Evolutionary conservation across 805 yeast species (phyloP).

Genomic region (Yarrowia sp.): DNA sequence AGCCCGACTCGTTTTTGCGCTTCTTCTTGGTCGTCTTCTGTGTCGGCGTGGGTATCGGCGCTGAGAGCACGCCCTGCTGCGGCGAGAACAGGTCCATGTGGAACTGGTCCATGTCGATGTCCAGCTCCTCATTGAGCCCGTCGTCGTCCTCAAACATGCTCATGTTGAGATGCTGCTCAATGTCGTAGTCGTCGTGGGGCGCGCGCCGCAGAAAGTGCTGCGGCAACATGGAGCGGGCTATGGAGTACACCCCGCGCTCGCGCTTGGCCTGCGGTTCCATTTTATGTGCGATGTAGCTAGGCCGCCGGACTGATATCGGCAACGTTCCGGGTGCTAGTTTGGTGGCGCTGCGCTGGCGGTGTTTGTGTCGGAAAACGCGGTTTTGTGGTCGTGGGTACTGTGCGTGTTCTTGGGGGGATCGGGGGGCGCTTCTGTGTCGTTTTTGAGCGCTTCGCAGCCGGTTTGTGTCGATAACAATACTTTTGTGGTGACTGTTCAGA

Average conservation of each 20-base stretch:
- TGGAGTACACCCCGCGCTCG: conserved; percentile 21
- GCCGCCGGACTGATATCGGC: neutral
- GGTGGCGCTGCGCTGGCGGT: neutral
- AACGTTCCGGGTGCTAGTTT: neutral
- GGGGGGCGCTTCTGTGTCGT: neutral
- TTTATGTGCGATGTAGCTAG: neutral
- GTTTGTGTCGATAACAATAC: too few relatives aligned
- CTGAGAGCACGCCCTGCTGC: neutral
- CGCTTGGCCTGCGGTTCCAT: conserved; percentile 7
- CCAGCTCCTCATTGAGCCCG: conserved; percentile 15
- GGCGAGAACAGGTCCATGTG: conserved; percentile 14
- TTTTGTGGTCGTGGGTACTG: neutral
- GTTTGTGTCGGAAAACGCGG: too few relatives aligned
- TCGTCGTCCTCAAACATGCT: conserved; percentile 30
- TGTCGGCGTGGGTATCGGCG: neutral
- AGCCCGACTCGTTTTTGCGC: conserved; percentile 1
- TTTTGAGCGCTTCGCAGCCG: neutral
- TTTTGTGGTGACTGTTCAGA: too few relatives aligned
- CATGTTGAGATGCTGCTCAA: conserved; percentile 33
- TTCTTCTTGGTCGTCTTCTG: neutral
- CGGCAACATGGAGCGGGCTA: conserved; percentile 22
- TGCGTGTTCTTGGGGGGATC: too few relatives aligned
- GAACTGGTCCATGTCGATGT: conserved; percentile 22
- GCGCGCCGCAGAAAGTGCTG: conserved; percentile 23
- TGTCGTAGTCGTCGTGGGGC: conserved; percentile 30